Percentiles rank a stretch among this genome's conserved stretches.
These are phyloP conservation scores for Debaryomycetaceae sp. DNA, from an alignment of 1,139 yeast genomes.

Conservation along the genomic window DNA sequence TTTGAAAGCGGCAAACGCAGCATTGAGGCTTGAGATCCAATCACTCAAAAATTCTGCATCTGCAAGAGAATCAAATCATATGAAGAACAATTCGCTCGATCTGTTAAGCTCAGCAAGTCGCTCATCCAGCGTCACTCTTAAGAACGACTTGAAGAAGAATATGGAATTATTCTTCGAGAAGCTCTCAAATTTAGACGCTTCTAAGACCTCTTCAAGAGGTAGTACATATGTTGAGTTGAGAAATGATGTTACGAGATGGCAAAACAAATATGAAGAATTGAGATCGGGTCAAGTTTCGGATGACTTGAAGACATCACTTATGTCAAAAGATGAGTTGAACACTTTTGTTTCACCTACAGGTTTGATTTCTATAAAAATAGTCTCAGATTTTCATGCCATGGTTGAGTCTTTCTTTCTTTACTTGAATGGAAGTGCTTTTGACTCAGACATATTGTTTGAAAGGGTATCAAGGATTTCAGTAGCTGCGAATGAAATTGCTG, in stretches of 20 bases:
- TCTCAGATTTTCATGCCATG: constrained; percentile 45
- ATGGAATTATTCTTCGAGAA: constrained; percentile 28
- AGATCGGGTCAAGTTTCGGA: constrained; percentile 27
- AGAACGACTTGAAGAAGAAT: constrained; percentile 12
- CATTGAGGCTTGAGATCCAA: constrained; percentile 39
- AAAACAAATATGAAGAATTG: constrained; percentile 42
- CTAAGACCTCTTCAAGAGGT: constrained; percentile 11
- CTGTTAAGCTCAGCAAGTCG: neutral
- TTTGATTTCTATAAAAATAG: constrained; percentile 39
- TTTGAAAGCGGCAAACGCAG: constrained; percentile 30
- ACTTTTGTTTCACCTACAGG: constrained; percentile 39
- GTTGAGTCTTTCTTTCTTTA: constrained; percentile 42
- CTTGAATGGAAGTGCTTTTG: constrained; percentile 29
- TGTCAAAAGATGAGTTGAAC: constrained; percentile 23
- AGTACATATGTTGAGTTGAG: constrained; percentile 18
- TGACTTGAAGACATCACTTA: constrained; percentile 20
- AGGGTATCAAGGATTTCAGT: constrained; percentile 52
- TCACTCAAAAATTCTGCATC: constrained; percentile 26
- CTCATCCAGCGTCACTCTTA: constrained; percentile 1
- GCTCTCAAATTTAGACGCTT: constrained; percentile 15
- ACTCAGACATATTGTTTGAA: constrained; percentile 49
- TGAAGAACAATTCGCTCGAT: neutral
- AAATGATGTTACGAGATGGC: constrained; percentile 41
- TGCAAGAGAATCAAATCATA: constrained; percentile 3
- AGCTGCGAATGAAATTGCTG: constrained; percentile 46